Evolutionary conservation across 257 asterid species (phyloP).

Genomic region (Solanum sparsipilum): DNA sequence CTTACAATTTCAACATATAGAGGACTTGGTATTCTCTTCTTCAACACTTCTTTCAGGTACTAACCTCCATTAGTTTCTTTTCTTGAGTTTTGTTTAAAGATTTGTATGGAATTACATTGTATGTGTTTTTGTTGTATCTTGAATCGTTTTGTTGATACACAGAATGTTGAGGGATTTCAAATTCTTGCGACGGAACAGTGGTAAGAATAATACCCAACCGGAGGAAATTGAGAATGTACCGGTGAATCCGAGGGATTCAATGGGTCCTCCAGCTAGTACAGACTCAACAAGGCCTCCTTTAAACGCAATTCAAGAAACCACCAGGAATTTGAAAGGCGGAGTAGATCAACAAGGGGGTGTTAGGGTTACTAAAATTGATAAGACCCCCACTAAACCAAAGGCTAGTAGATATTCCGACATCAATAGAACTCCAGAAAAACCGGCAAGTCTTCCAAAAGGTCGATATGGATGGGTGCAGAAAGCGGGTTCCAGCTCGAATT

Average conservation of each 20-base stretch:
- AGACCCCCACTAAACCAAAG: constrained; percentile 67
- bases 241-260: constrained; percentile 41
- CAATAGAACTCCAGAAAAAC: constrained; percentile 72
- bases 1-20: constrained; percentile 39
- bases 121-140: background rate
- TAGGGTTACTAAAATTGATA: constrained; percentile 36
- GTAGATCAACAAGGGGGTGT: constrained; percentile 35
- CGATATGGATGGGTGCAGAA: constrained; percentile 57
- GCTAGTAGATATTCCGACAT: constrained; percentile 26
- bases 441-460: constrained; percentile 20
- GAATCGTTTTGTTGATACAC: constrained; percentile 12
- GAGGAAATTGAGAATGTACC: constrained; percentile 91
- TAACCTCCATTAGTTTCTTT: background rate
- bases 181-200: constrained; percentile 63
- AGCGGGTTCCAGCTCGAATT: constrained; percentile 37
- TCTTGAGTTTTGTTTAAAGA: background rate
- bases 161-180: constrained; percentile 92
- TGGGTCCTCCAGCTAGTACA: constrained; percentile 30
- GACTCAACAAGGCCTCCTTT: constrained; percentile 83
- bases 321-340: constrained; percentile 23
- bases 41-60: constrained; percentile 62
- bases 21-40: constrained; percentile 42
- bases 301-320: constrained; percentile 58
- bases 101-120: background rate
- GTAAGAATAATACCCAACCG: constrained; percentile 39